Conservation (phyloP, 148 eudicot species). For the Chenopodium suecicum region DNA sequence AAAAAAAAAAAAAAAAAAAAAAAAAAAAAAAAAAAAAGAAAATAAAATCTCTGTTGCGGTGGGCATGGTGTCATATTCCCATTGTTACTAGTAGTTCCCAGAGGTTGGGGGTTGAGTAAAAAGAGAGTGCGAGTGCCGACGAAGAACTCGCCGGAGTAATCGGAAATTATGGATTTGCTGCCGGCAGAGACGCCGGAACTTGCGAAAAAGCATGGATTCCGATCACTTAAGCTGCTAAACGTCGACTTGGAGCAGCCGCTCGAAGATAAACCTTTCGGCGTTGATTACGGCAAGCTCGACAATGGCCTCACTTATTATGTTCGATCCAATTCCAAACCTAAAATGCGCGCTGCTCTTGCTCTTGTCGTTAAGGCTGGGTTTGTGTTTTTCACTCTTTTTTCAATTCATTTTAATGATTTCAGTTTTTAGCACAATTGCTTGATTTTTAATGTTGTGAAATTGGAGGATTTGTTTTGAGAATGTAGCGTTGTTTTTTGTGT, state of each 20-base stretch:
- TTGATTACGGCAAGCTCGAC: conserved; percentile 60
- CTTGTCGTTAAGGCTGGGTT: conserved; percentile 86
- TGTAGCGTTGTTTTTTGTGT: too few relatives aligned
- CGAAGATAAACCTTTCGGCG: conserved; percentile 57
- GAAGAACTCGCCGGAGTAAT: background rate
- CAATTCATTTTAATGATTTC: background rate
- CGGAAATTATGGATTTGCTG: conserved; percentile 60
- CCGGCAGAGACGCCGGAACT: conserved; percentile 55
- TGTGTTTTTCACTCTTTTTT: background rate
- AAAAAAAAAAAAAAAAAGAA: too few relatives aligned
- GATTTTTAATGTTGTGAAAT: background rate
- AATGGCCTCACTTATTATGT: conserved; percentile 82
- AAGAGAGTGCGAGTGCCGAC: background rate
- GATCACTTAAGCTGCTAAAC: conserved; percentile 61
- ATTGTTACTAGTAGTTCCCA: too few relatives aligned
- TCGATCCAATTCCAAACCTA: conserved; percentile 78
- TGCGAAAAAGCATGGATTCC: conserved; percentile 63
- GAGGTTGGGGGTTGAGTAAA: too few relatives aligned
- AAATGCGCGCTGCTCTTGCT: conserved; percentile 90
- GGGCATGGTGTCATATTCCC: too few relatives aligned
- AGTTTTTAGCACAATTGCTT: too few relatives aligned
- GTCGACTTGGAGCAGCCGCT: conserved; percentile 51
- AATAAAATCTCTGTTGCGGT: too few relatives aligned
- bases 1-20: too few relatives aligned
- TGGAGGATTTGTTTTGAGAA: too few relatives aligned